phyloP scores from a whole-genome alignment of 2,329 filamentous ascomycete genomes.

The Fusarium subglutinans region DNA sequence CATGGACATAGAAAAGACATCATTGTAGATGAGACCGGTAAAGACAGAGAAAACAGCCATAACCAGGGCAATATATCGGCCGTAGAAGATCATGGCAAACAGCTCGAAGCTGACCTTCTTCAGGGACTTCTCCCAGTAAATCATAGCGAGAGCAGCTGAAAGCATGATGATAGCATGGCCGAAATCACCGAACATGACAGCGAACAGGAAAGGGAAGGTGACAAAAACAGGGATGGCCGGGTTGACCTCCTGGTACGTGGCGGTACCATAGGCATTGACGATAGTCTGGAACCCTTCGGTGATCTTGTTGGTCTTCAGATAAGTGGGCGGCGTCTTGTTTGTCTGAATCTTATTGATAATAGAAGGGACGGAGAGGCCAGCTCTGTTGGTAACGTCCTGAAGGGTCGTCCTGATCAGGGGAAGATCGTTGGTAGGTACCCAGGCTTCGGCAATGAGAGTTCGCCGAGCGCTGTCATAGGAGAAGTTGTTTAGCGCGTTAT shows the following conservation, averaged over 20 bases:
- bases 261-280: conserved; percentile 97
- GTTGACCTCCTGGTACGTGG: conserved; percentile 97
- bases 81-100: conserved; percentile 98
- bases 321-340: conserved; percentile 96
- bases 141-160: conserved; percentile 85
- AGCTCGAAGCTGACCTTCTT: conserved; percentile 94
- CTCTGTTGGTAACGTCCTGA: conserved; percentile 95
- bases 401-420: conserved; percentile 90
- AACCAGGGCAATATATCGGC: conserved; percentile 97
- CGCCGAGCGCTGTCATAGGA: conserved; percentile 96
- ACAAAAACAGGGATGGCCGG: conserved; percentile 94
- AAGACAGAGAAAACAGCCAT: conserved; percentile 98
- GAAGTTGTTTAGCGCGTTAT: conserved; percentile 93
- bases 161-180: conserved; percentile 94
- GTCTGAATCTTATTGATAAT: conserved; percentile 98
- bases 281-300: conserved; percentile 99
- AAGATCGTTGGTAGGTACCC: conserved; percentile 93
- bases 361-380: conserved; percentile 94
- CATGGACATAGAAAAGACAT: conserved; percentile 93
- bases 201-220: conserved; percentile 99
- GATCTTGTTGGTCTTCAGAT: conserved; percentile 98
- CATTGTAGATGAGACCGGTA: conserved; percentile 97
- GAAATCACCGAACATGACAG: conserved; percentile 99
- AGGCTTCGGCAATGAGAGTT: conserved; percentile 96
- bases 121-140: conserved; percentile 92